phyloP scores from a whole-genome alignment of 2,329 filamentous ascomycete species.

The Exophiala spinifera region DNA sequence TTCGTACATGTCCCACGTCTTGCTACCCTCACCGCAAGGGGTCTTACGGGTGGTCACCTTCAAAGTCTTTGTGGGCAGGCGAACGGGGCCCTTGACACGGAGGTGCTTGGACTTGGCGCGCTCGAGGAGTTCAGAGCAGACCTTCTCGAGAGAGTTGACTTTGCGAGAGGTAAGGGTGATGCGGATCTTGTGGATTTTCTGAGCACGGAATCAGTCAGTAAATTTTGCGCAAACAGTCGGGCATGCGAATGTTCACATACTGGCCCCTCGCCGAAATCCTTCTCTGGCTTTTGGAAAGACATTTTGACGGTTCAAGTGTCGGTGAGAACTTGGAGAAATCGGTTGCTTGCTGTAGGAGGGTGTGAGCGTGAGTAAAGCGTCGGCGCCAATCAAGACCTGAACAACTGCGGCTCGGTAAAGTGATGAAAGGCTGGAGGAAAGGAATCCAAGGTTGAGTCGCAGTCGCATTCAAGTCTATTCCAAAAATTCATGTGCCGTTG shows the following conservation, averaged over 20 bases:
- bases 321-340: background rate
- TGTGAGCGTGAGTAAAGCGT: constrained; percentile 22
- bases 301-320: constrained; percentile 56
- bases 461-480: background rate
- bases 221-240: background rate
- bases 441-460: background rate
- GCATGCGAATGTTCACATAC: constrained; percentile 49
- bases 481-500: background rate
- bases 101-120: constrained; percentile 98
- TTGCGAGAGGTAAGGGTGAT: constrained; percentile 97
- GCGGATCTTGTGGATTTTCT: constrained; percentile 97
- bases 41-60: constrained; percentile 98
- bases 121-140: constrained; percentile 97
- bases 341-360: background rate
- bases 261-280: constrained; percentile 83
- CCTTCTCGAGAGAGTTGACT: constrained; percentile 94
- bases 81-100: constrained; percentile 96
- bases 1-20: constrained; percentile 99
- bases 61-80: constrained; percentile 94
- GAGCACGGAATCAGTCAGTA: constrained; percentile 21
- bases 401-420: constrained; percentile 71
- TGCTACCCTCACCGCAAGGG: constrained; percentile 98
- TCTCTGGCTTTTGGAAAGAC: constrained; percentile 95
- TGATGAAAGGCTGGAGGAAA: constrained; percentile 61
- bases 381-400: constrained; percentile 75